Evolutionary conservation across 2,329 filamentous ascomycete genomes (phyloP).

Genomic region (Eutypa lata): DNA sequence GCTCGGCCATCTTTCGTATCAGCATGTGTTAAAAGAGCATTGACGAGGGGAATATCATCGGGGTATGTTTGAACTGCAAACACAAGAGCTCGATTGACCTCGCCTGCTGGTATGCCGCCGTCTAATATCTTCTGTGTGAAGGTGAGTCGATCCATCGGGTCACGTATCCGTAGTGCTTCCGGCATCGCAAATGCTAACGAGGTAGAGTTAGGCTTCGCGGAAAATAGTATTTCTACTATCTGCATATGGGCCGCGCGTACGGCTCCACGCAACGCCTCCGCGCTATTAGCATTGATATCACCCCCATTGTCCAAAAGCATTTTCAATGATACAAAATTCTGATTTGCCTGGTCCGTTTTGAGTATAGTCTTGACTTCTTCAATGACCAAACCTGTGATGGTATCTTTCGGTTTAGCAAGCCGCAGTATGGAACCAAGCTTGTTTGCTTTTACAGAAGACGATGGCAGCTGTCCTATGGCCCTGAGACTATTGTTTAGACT

Average conservation of each 20-base stretch:
- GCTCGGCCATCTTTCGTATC: constrained; percentile 50
- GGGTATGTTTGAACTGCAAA: constrained; percentile 47
- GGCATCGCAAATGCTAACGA: constrained; percentile 50
- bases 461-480: constrained; percentile 39
- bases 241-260: constrained; percentile 43
- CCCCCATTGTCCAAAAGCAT: constrained; percentile 49
- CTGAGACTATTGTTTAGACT: constrained; percentile 43
- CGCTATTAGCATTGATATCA: constrained; percentile 52
- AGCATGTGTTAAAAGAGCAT: constrained; percentile 41
- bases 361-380: constrained; percentile 48
- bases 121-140: constrained; percentile 49
- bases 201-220: constrained; percentile 34
- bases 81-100: constrained; percentile 49
- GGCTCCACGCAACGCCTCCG: constrained; percentile 48
- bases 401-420: constrained; percentile 39
- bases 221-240: constrained; percentile 49
- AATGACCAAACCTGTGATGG: constrained; percentile 43
- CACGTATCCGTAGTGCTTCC: constrained; percentile 47
- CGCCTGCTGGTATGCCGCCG: constrained; percentile 43
- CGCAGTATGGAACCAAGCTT: constrained; percentile 49
- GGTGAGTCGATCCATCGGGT: constrained; percentile 48
- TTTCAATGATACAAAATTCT: constrained; percentile 42
- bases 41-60: constrained; percentile 47
- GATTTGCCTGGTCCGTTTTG: constrained; percentile 32
- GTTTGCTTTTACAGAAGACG: constrained; percentile 42